Conservation (phyloP, 2,329 filamentous ascomycete species). For the Fusarium temperatum region DNA sequence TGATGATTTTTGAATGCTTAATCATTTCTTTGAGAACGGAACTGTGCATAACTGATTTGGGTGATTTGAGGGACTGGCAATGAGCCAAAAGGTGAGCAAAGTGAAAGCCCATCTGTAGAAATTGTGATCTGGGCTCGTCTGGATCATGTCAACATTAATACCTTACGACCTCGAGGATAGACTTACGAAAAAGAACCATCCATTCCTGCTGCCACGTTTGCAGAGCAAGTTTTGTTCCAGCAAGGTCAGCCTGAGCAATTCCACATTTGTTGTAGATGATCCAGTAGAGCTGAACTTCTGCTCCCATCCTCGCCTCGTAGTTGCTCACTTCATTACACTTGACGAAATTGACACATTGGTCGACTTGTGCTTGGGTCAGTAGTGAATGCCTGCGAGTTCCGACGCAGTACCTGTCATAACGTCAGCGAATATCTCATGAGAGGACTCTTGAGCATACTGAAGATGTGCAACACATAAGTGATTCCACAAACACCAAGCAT, state of each 20-base stretch:
- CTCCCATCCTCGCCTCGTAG: constrained; percentile 42
- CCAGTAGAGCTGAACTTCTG: constrained; percentile 44
- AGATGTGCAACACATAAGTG: constrained; percentile 42
- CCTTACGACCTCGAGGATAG: rapidly evolving
- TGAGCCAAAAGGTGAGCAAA: constrained; percentile 40
- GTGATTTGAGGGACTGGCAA: constrained; percentile 36
- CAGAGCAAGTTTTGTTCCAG: constrained; percentile 15
- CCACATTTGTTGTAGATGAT: constrained; percentile 38
- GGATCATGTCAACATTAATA: not conserved
- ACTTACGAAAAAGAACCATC: constrained; percentile 32
- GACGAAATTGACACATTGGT: constrained; percentile 26
- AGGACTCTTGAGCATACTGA: constrained; percentile 12
- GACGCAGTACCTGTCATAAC: constrained; percentile 37
- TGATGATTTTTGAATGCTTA: constrained; percentile 32
- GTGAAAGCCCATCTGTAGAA: constrained; percentile 44
- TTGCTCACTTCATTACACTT: constrained; percentile 26
- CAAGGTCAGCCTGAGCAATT: constrained; percentile 1
- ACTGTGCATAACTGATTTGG: constrained; percentile 16
- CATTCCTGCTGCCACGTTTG: constrained; percentile 38
- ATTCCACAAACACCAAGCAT: constrained; percentile 42
- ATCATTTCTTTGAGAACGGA: constrained; percentile 38
- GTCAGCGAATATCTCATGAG: not conserved
- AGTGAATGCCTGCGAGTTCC: constrained; percentile 36
- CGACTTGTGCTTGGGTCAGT: constrained; percentile 31
- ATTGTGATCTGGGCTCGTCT: constrained; percentile 44